Conservation (phyloP, 345 rosid genomes). For the Theobroma cacao region DNA sequence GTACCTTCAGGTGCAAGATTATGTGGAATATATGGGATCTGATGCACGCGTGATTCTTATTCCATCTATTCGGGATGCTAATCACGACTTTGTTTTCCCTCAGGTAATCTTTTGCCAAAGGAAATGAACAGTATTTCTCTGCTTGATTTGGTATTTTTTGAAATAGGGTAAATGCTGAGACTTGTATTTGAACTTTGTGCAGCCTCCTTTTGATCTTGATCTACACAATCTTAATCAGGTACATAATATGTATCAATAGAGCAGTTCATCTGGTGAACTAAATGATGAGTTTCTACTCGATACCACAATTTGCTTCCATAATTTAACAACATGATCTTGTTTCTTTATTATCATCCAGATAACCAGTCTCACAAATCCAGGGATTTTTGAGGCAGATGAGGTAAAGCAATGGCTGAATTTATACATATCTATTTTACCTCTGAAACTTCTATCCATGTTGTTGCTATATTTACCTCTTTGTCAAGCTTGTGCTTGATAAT, state of each 20-base stretch:
- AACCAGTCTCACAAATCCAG: constrained; percentile 72
- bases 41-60: constrained; percentile 61
- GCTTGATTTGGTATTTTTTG: constrained; percentile 3
- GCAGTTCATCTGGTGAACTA: neutral
- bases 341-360: constrained; percentile 40
- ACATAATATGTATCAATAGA: constrained; percentile 11
- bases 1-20: constrained; percentile 72
- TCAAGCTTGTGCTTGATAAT: neutral
- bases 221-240: constrained; percentile 63
- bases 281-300: neutral
- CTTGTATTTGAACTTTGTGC: constrained; percentile 26
- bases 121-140: neutral
- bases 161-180: neutral
- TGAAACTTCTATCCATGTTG: neutral
- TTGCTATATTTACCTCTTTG: constrained; percentile 6
- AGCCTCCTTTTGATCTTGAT: constrained; percentile 77
- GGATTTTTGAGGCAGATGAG: constrained; percentile 75
- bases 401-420: constrained; percentile 30
- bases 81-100: constrained; percentile 91
- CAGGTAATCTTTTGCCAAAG: constrained; percentile 53
- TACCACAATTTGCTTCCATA: constrained; percentile 4
- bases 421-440: neutral
- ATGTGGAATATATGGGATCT: constrained; percentile 72
- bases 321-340: neutral
- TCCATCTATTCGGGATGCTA: constrained; percentile 86